phyloP scores from a whole-genome alignment of 805 yeast species.

The Millerozyma miso region DNA sequence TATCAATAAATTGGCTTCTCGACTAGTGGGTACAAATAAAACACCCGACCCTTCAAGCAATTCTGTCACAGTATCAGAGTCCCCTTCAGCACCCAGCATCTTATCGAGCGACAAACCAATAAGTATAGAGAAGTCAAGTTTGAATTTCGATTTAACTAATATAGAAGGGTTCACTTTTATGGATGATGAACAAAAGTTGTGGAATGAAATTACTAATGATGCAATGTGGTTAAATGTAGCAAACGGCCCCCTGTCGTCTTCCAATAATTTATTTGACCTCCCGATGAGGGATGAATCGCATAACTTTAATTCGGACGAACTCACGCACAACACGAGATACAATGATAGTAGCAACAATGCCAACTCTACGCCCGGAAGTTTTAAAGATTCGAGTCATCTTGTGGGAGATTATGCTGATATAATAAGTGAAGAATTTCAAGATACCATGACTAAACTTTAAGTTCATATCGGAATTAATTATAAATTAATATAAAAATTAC shows the following conservation, averaged over 20 bases:
- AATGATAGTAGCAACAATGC: neutral
- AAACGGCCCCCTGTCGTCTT: constrained; percentile 18
- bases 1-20: neutral
- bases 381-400: neutral
- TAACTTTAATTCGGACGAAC: neutral
- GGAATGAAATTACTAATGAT: constrained; percentile 76
- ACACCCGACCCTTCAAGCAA: neutral
- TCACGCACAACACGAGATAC: neutral
- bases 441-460: constrained; percentile 15
- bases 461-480: neutral
- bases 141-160: constrained; percentile 35
- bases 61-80: neutral
- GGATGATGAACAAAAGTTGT: constrained; percentile 48
- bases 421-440: constrained; percentile 35
- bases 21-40: neutral
- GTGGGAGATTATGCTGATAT: constrained; percentile 34
- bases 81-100: neutral
- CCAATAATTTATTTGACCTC: neutral
- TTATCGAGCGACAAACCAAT: neutral
- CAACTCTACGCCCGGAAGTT: neutral
- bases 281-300: neutral
- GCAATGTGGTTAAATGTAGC: constrained; percentile 63
- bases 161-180: constrained; percentile 40
- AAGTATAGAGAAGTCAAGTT: constrained; percentile 11
- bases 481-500: neutral